Base-by-base conservation (phyloP, 768 basidiomycete genomes). In the Trametes villosa region DNA sequence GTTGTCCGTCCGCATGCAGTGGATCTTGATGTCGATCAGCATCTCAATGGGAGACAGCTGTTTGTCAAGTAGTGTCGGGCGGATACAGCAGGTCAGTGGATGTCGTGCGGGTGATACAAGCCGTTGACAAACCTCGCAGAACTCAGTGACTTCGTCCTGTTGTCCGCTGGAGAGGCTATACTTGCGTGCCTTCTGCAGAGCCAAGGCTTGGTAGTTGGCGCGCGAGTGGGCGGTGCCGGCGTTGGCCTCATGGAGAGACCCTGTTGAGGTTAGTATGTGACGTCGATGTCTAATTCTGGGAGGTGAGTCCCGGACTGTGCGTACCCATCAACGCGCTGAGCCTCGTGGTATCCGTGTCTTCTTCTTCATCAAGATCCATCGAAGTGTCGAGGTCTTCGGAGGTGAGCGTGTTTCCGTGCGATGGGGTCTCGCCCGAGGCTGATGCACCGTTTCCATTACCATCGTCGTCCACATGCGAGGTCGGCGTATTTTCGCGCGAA, bases 1-100 rank as follows among this genome's bases (percentile, higher is more conserved):
- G 26, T 63, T 57, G 30, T 53, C 44, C 11, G 38, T 56, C 18
- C 47, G 30, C 7, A 58, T 31, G n/a, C 17, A 38, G 8, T 53
- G 61, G 18, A 58, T 62, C 49, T 57, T 55, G 49, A 56, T 29
- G 31, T 61, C 55, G 30, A 56, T 44, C 12, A 55, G 20, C 60
- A 62, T 62, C 27, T 36, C 51, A 1, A 45, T 11, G 6, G 40
- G 42, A 4, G 58, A 33, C 1, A 52, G 22, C 58, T 59, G 30
- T 18, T 24, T 51, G 20, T 47, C 41, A 40, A 9, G 36, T 5
- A 30, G 30, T 55, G 20, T 13, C 15, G 5, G 33, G 33, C 15
- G 33, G 15, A 15, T 15, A 34, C 7, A 34, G 33, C 33, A 45
- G 45, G 11, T 27, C 11, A 20, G 15, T 41, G 8, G 27, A 24